Evolutionary conservation across 2,329 filamentous ascomycete species (phyloP).

Genomic region (Lanzia echinophila): DNA sequence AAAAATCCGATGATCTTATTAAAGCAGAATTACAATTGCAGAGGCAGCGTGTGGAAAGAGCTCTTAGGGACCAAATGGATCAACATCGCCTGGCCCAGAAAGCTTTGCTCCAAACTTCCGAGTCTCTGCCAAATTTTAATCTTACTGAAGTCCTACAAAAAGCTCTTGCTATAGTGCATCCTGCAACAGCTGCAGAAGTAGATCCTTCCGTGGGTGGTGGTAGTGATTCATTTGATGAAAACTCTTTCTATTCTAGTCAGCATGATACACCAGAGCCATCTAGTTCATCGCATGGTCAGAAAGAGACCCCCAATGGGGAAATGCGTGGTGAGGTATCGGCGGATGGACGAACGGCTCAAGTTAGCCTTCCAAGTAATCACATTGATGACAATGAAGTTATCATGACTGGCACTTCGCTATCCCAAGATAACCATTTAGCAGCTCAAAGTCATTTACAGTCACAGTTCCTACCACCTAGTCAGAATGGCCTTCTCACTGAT

Average conservation of each 20-base stretch:
- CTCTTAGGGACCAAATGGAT: conserved; percentile 70
- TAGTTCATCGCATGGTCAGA: conserved; percentile 31
- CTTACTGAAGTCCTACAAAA: conserved; percentile 66
- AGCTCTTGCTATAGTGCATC: conserved; percentile 63
- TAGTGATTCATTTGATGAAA: conserved; percentile 83
- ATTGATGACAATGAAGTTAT: conserved; percentile 20
- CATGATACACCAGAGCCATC: conserved; percentile 66
- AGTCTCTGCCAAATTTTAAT: conserved; percentile 58
- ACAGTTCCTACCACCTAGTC: conserved; percentile 8
- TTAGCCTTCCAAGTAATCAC: conserved; percentile 18
- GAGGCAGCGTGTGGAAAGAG: conserved; percentile 72
- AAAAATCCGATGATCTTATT: conserved; percentile 79
- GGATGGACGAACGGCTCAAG: conserved; percentile 18
- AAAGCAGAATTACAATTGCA: conserved; percentile 75
- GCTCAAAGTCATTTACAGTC: conserved; percentile 16
- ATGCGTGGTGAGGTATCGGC: conserved; percentile 18
- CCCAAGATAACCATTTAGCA: conserved; percentile 26
- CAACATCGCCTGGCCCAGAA: conserved; percentile 44
- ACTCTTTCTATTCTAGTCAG: conserved; percentile 93
- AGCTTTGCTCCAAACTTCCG: conserved; percentile 37
- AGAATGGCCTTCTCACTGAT: not conserved
- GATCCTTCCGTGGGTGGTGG: conserved; percentile 51
- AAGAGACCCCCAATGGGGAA: conserved; percentile 21
- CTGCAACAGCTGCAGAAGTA: conserved; percentile 51
- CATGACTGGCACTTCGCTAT: conserved; percentile 25